A percentile compares a stretch with the other conserved stretches of the same genome.
Conservation (phyloP, 2,329 filamentous ascomycete species). For the Teratosphaeria zuluensis region DNA sequence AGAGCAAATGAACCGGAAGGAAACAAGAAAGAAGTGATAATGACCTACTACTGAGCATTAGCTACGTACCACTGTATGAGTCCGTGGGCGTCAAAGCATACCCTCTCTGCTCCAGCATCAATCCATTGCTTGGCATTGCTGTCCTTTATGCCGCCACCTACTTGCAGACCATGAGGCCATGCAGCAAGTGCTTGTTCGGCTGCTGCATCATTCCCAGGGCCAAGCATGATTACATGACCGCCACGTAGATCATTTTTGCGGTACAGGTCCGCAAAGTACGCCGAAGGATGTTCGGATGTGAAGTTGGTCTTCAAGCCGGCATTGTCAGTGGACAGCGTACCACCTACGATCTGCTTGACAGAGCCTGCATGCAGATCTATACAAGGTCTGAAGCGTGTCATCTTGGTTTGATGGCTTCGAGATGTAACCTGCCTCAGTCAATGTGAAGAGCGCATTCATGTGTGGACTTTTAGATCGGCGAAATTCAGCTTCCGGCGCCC, state of each 20-base stretch:
- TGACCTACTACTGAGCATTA: slow-evolving; percentile 56
- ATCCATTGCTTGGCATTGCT: slow-evolving; percentile 80
- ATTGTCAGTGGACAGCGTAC: slow-evolving; percentile 55
- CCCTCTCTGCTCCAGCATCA: slow-evolving; percentile 78
- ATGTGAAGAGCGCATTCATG: too few species aligned
- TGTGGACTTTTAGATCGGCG: background rate
- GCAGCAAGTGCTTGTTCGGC: slow-evolving; percentile 65
- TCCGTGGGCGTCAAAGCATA: slow-evolving; percentile 33
- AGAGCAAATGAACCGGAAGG: slow-evolving; percentile 74
- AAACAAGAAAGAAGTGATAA: slow-evolving; percentile 93
- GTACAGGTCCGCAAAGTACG: slow-evolving; percentile 76
- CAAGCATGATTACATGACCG: slow-evolving; percentile 94
- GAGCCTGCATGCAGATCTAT: slow-evolving; percentile 96
- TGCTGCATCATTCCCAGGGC: slow-evolving; percentile 73
- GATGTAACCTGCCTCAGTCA: background rate
- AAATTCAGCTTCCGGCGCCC: background rate
- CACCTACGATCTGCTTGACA: slow-evolving; percentile 97
- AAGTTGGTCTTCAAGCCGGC: slow-evolving; percentile 72
- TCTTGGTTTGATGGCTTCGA: slow-evolving; percentile 29
- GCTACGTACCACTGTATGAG: background rate
- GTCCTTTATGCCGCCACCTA: slow-evolving; percentile 89
- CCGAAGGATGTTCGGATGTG: slow-evolving; percentile 72
- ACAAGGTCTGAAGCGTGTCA: slow-evolving; percentile 93
- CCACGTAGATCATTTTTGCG: slow-evolving; percentile 62
- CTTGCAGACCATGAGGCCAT: slow-evolving; percentile 75